Evolutionary conservation across 306 rosid species (phyloP), one percentile per base, ranked within the genome.

Genomic region (Herpetospermum pedunculosum): DNA sequence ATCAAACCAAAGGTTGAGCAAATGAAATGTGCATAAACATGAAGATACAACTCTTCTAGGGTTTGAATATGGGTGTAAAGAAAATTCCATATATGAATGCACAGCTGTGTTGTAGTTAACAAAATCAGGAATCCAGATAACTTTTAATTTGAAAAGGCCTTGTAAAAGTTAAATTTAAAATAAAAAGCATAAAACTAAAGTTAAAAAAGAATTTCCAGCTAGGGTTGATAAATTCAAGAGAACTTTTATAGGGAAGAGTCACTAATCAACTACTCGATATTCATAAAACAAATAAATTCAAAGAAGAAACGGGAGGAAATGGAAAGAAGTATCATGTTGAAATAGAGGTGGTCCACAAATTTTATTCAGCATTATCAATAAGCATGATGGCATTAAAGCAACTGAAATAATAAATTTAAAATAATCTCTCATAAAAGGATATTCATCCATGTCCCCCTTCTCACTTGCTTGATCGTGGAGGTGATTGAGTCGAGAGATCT

Each of bases 381-480:
- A 1, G 35, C 53, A 79, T 35, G 34, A 67, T 62, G 60, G 73
- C 40, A 58, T 63, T 77, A 55, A 81, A 14, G 52, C 25, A 80
- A 75, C 77, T 32, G 34, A 73, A 6, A 73, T 50, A 46, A 28
- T 70, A 35, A 21, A 52, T 23, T 57, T 37, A 73, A 11, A 72
- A 13, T 7, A 37, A 21, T 37, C 19, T 73, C 16, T 35, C 44
- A 53, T 57, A 54, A 79, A 94, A 91, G 98, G 98, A 94, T 94
- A 94, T 94, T 94, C 97, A 81, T 91, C 92, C 78, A 80, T 75
- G 72, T 74, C 85, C 76, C 97, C 97, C 84, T 89, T 91, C 81
- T 89, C 96, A 82, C 87, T 91, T 77, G 98, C 96, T 77, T 90
- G 85, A 79, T 85, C 89, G 46, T 89, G 96, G 41, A 94, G 97